These are phyloP conservation scores for Xylogone sp. DNA, from an alignment of 2,329 filamentous ascomycete species.

Conservation along the genomic window DNA sequence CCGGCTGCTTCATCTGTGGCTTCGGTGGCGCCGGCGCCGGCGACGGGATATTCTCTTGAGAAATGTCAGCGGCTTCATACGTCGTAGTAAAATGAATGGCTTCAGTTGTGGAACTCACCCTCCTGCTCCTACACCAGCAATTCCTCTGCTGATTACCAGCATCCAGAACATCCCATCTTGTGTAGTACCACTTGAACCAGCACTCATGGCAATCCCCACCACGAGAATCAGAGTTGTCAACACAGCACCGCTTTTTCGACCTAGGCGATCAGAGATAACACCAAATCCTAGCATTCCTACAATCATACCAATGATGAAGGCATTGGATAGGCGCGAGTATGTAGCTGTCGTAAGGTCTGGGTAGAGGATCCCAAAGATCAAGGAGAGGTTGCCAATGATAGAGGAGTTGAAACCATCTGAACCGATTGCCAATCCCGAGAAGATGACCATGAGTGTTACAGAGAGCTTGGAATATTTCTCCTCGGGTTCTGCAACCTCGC, in stretches of 20 bases:
- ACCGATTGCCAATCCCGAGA: slow-evolving; percentile 41
- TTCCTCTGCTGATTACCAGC: slow-evolving; percentile 37
- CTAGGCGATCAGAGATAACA: slow-evolving; percentile 43
- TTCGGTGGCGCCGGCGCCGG: slow-evolving; percentile 44
- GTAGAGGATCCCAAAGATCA: slow-evolving; percentile 38
- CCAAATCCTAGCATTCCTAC: slow-evolving; percentile 53
- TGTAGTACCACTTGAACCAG: slow-evolving; percentile 31
- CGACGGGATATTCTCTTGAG: slow-evolving; percentile 46
- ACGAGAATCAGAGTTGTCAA: slow-evolving; percentile 42
- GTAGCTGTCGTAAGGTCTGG: slow-evolving; percentile 40
- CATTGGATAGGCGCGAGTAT: slow-evolving; percentile 49
- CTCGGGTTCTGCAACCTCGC: slow-evolving; percentile 4
- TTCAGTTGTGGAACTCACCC: slow-evolving; percentile 22
- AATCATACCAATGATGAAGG: slow-evolving; percentile 52
- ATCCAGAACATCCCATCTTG: slow-evolving; percentile 33
- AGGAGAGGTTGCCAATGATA: slow-evolving; percentile 41
- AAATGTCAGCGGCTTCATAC: background rate
- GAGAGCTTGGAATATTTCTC: slow-evolving; percentile 35
- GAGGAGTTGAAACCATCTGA: slow-evolving; percentile 43
- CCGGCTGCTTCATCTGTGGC: slow-evolving; percentile 45
- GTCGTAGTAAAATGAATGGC: background rate
- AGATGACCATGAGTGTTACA: slow-evolving; percentile 40
- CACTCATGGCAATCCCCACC: slow-evolving; percentile 32
- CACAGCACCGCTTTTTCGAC: slow-evolving; percentile 44
- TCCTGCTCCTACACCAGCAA: slow-evolving; percentile 38